These are phyloP conservation scores for Daldinia caldariorum DNA, from an alignment of 495 filamentous ascomycete species.

Conservation along the genomic window DNA sequence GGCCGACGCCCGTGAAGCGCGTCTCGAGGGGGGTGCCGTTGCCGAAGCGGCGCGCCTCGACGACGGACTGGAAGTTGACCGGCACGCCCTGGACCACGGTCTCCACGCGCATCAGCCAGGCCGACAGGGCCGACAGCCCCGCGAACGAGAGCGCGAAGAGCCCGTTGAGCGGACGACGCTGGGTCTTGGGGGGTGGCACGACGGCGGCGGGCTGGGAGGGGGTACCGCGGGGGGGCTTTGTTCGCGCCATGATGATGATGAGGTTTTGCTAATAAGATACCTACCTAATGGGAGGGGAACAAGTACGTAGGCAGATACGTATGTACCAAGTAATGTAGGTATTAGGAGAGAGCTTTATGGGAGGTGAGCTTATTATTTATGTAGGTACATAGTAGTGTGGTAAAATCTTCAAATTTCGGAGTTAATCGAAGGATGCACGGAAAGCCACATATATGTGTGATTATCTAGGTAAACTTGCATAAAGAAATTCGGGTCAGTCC, in stretches of 20 bases:
- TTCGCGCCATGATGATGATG: neutral
- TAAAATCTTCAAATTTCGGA: neutral
- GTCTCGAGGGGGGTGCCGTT: slow-evolving; percentile 40
- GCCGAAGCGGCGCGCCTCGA: slow-evolving; percentile 24
- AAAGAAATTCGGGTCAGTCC: neutral
- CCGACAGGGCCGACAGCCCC: slow-evolving; percentile 12
- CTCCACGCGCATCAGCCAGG: slow-evolving; percentile 44
- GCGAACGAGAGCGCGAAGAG: slow-evolving; percentile 35
- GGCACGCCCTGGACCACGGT: slow-evolving; percentile 35
- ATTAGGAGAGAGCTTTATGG: too few relatives aligned
- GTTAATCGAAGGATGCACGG: neutral
- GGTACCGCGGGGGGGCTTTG: neutral
- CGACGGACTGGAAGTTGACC: slow-evolving; percentile 18
- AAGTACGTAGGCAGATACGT: too few relatives aligned
- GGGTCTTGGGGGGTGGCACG: neutral
- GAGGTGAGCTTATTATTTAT: too few relatives aligned
- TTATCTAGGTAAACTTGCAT: neutral
- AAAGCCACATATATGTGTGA: neutral
- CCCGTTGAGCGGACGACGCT: slow-evolving; percentile 40
- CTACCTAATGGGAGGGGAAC: neutral
- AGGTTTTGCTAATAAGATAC: neutral
- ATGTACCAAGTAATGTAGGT: too few relatives aligned
- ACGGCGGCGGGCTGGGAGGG: slow-evolving; percentile 11
- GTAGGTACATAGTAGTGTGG: too few relatives aligned
- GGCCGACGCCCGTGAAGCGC: slow-evolving; percentile 41